Evolutionary conservation across 768 basidiomycete genomes (phyloP).

Genomic region (Fomitopsis serialis): DNA sequence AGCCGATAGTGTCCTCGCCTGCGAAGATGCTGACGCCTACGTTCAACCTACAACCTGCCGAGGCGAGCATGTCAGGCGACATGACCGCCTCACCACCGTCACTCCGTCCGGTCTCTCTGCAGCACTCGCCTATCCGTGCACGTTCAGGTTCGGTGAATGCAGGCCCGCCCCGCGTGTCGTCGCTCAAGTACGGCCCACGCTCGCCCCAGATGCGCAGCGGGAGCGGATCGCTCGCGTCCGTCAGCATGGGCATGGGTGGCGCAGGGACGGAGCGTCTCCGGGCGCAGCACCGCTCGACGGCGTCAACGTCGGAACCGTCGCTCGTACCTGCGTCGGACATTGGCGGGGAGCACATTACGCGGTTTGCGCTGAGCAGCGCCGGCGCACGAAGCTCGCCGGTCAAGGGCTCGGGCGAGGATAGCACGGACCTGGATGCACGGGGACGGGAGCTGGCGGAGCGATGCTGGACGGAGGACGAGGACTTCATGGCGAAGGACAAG

Average conservation of each 20-base stretch:
- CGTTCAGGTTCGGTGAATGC: constrained; percentile 16
- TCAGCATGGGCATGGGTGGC: neutral
- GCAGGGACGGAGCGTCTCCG: constrained; percentile 43
- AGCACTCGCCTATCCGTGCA: constrained; percentile 19
- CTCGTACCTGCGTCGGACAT: constrained; percentile 50
- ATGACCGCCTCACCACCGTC: neutral
- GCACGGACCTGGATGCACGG: constrained; percentile 51
- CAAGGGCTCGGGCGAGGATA: constrained; percentile 36
- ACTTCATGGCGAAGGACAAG: constrained; percentile 81
- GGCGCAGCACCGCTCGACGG: constrained; percentile 64
- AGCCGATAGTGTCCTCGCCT: constrained; percentile 9
- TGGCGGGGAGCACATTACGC: constrained; percentile 18
- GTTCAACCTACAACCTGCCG: constrained; percentile 17
- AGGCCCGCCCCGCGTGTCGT: constrained; percentile 8
- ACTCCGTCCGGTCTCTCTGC: constrained; percentile 43
- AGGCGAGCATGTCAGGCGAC: neutral
- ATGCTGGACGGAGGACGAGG: constrained; percentile 85
- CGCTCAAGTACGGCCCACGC: constrained; percentile 18
- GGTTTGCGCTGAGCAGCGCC: constrained; percentile 7
- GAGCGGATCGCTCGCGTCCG: constrained; percentile 25
- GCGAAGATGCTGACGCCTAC: constrained; percentile 14
- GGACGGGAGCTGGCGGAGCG: constrained; percentile 70
- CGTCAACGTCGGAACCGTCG: constrained; percentile 82
- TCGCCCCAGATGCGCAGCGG: constrained; percentile 14
- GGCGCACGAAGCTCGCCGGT: constrained; percentile 30